These are phyloP conservation scores for Hygrophila difformis DNA, from an alignment of 257 asterid genomes.

Conservation along the genomic window DNA sequence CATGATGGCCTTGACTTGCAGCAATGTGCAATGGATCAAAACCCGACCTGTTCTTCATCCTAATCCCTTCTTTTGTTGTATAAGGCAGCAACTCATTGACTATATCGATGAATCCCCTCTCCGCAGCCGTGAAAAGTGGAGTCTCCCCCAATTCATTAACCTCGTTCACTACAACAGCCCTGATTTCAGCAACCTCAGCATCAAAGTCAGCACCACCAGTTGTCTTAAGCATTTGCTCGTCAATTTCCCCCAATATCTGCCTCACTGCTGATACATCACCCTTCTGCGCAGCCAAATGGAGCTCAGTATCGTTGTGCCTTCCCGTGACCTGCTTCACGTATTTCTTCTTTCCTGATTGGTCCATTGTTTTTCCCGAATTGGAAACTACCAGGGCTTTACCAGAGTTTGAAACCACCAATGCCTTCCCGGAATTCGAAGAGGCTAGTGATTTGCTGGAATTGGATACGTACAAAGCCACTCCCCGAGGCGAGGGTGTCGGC, in stretches of 20 bases:
- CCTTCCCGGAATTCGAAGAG: conserved; percentile 51
- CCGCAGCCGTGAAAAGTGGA: conserved; percentile 43
- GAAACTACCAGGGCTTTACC: conserved; percentile 40
- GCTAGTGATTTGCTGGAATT: conserved; percentile 42
- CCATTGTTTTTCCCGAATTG: conserved; percentile 31
- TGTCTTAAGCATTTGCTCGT: conserved; percentile 54
- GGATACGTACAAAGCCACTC: conserved; percentile 52
- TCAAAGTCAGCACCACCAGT: conserved; percentile 49
- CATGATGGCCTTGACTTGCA: conserved; percentile 49
- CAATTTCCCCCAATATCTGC: conserved; percentile 57
- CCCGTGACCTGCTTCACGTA: conserved; percentile 93
- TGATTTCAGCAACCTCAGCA: conserved; percentile 44
- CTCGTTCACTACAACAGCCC: conserved; percentile 51
- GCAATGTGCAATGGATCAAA: conserved; percentile 58
- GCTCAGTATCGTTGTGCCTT: conserved; percentile 79
- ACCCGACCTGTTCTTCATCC: conserved; percentile 38
- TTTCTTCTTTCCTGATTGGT: conserved; percentile 57
- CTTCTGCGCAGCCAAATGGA: conserved; percentile 78
- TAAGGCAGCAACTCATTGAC: conserved; percentile 39
- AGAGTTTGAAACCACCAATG: conserved; percentile 55
- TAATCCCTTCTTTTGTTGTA: conserved; percentile 39
- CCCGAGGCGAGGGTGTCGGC: conserved; percentile 47
- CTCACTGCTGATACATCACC: conserved; percentile 67
- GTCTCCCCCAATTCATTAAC: conserved; percentile 59
- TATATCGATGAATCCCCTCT: conserved; percentile 38